Conservation (phyloP, 2,329 filamentous ascomycete genomes). For the Penicillium janthinellum region DNA sequence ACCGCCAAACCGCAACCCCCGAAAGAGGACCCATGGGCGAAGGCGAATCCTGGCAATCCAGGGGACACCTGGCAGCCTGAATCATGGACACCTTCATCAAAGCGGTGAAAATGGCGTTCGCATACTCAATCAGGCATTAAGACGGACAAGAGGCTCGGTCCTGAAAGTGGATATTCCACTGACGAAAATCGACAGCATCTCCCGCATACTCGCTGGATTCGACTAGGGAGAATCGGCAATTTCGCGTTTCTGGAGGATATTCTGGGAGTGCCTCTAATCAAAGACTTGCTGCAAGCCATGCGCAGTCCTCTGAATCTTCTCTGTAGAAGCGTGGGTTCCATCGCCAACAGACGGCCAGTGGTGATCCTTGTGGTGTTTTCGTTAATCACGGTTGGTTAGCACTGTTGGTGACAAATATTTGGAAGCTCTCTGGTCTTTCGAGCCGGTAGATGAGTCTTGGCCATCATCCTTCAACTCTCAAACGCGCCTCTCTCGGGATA, state of each 20-base stretch:
- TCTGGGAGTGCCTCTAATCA: not conserved
- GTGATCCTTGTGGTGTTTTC: not conserved
- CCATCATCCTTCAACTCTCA: not conserved
- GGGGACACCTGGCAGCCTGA: constrained; percentile 69
- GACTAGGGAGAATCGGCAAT: not conserved
- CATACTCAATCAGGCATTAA: not conserved
- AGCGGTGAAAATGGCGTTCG: constrained; percentile 39
- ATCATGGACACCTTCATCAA: constrained; percentile 59
- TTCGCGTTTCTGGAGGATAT: too few relatives aligned
- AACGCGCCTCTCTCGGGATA: not conserved
- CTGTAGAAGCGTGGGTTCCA: not conserved
- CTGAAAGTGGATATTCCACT: not conserved
- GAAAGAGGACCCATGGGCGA: constrained; percentile 60
- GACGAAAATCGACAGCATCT: not conserved
- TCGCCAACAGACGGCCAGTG: not conserved
- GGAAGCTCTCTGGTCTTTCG: not conserved
- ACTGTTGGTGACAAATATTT: not conserved
- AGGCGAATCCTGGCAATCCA: constrained; percentile 53
- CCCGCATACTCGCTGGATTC: not conserved
- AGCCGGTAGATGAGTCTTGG: not conserved
- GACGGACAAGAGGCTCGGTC: not conserved
- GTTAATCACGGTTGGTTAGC: not conserved
- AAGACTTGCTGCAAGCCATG: not conserved
- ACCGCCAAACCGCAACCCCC: constrained; percentile 13
- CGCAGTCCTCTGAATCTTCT: not conserved